Percentiles rank a stretch among this genome's conserved stretches.
Evolutionary conservation across 345 rosid genomes (phyloP).

Genomic region (Viola odorata): DNA sequence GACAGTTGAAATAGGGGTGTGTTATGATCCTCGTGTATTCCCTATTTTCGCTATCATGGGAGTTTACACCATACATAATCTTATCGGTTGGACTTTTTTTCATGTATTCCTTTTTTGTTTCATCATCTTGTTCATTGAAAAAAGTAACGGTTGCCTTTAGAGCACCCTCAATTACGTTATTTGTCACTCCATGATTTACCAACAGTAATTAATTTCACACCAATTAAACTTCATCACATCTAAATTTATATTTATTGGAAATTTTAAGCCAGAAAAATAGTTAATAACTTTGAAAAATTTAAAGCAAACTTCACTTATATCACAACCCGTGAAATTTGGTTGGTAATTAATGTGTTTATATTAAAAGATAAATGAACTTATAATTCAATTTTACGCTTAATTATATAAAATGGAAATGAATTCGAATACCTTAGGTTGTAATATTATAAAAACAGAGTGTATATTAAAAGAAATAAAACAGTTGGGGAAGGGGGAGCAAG

Average conservation of each 20-base stretch:
- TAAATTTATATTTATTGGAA: not conserved
- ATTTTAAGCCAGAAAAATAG: not conserved
- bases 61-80: slow-evolving; percentile 17
- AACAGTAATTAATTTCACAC: too few relatives aligned
- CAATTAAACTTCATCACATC: too few relatives aligned
- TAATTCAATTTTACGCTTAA: too few relatives aligned
- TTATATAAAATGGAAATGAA: too few relatives aligned
- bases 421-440: not conserved
- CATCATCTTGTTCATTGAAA: slow-evolving; percentile 13
- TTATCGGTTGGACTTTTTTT: slow-evolving; percentile 18
- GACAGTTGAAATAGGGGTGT: slow-evolving; percentile 26
- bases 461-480: not conserved
- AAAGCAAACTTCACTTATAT: not conserved
- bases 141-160: slow-evolving; percentile 19
- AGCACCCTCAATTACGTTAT: slow-evolving; percentile 16
- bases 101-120: slow-evolving; percentile 11
- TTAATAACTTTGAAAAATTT: not conserved
- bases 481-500: not conserved
- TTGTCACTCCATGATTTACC: slow-evolving; percentile 26
- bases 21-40: slow-evolving; percentile 22
- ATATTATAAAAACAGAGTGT: too few relatives aligned
- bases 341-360: too few relatives aligned
- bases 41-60: slow-evolving; percentile 18
- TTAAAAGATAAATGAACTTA: too few relatives aligned
- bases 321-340: too few relatives aligned